Conservation (phyloP, 768 basidiomycete genomes). For the Suillus ampliporus region DNA sequence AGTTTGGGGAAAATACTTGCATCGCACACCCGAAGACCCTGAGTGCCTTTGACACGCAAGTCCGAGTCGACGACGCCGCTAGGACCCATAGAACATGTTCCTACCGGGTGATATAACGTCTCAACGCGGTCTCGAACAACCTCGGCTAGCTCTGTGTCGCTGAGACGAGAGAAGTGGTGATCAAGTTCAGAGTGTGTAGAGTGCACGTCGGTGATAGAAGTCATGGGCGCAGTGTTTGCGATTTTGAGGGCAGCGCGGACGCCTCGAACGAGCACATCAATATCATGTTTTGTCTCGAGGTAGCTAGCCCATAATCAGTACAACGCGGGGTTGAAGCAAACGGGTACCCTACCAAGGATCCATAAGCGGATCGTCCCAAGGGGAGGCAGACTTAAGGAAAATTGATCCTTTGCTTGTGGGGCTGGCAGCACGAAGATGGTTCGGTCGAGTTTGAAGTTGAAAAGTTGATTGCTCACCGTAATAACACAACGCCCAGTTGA, state of each 20-base stretch:
- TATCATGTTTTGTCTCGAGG: constrained; percentile 46
- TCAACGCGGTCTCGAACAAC: constrained; percentile 40
- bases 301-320: constrained; percentile 38
- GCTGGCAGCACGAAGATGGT: constrained; percentile 26
- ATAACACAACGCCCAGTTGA: constrained; percentile 22
- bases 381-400: constrained; percentile 45
- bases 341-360: constrained; percentile 45
- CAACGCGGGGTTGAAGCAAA: constrained; percentile 22
- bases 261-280: constrained; percentile 47
- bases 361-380: constrained; percentile 48
- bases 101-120: constrained; percentile 51
- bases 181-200: constrained; percentile 39
- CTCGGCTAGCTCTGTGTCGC: constrained; percentile 42
- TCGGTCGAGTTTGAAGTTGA: background rate
- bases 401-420: constrained; percentile 51
- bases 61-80: constrained; percentile 46
- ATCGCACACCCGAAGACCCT: constrained; percentile 51
- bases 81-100: constrained; percentile 43
- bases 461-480: constrained; percentile 27
- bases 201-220: constrained; percentile 39
- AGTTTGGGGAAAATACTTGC: constrained; percentile 51
- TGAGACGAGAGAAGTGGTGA: constrained; percentile 40
- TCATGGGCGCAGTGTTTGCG: constrained; percentile 44
- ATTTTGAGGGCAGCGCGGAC: constrained; percentile 45
- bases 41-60: constrained; percentile 48